Percentiles rank a stretch among this genome's conserved stretches.
phyloP scores from a whole-genome alignment of 1,284 basidiomycete species.

The Apiotrichum brassicae region DNA sequence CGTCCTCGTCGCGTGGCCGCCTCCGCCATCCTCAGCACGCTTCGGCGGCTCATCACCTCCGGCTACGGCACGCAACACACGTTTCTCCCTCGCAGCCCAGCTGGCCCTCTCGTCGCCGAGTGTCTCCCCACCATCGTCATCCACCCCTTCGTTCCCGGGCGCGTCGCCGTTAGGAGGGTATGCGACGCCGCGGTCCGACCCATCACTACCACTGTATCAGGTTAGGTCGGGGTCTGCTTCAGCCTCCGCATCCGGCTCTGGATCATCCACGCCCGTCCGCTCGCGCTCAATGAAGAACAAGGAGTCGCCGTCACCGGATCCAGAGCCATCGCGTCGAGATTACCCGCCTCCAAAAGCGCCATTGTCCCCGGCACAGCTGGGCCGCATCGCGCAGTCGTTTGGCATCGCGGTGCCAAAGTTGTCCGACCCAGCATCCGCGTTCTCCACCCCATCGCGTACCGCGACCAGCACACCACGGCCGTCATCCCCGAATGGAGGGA shows the following conservation, averaged over 20 bases:
- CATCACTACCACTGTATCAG: background rate
- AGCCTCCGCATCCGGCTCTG: background rate
- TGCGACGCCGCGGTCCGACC: constrained; percentile 2
- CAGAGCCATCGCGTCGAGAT: constrained; percentile 3
- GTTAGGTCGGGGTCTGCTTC: too few relatives aligned
- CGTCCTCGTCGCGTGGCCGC: constrained; percentile 39
- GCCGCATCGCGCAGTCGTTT: constrained; percentile 42
- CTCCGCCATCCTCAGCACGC: constrained; percentile 23
- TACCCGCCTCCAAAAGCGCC: constrained; percentile 37
- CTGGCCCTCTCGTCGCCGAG: background rate
- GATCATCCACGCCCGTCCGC: background rate
- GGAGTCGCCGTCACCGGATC: background rate
- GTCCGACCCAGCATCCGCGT: background rate
- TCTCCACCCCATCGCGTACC: constrained; percentile 8
- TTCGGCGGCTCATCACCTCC: constrained; percentile 22
- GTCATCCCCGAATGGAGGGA: background rate
- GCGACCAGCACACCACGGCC: background rate
- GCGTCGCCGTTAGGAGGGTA: constrained; percentile 1
- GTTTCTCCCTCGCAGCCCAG: constrained; percentile 1
- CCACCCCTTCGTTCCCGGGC: background rate
- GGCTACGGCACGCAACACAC: constrained; percentile 13
- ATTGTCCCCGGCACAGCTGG: constrained; percentile 34
- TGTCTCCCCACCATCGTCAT: background rate
- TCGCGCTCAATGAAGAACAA: constrained; percentile 1
- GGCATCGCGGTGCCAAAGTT: constrained; percentile 35